A percentile compares a stretch with the other conserved stretches of the same genome.
These are phyloP conservation scores for Heracleum sosnowskyi DNA, from an alignment of 129 eudicot species.

Conservation along the genomic window DNA sequence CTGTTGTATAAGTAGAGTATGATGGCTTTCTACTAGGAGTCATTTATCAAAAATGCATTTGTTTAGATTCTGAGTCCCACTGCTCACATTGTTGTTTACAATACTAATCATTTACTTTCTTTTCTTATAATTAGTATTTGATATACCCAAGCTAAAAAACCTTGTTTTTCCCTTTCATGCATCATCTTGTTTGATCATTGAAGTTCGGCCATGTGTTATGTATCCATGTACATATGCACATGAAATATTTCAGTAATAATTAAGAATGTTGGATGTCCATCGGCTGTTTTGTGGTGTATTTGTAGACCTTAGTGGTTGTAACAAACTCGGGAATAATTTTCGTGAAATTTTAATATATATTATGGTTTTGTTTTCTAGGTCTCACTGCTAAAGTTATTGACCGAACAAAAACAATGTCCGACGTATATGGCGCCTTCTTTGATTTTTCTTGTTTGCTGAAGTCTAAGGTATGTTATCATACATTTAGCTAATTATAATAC, in stretches of 20 bases:
- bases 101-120: not conserved
- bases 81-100: not conserved
- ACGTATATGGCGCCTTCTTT: constrained; percentile 79
- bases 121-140: not conserved
- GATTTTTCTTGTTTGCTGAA: constrained; percentile 75
- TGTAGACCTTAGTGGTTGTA: not conserved
- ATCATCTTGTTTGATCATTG: not conserved
- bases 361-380: constrained; percentile 32
- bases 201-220: not conserved
- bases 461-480: constrained; percentile 53
- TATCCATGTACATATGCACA: not conserved
- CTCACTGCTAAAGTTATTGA: constrained; percentile 92
- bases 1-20: not conserved
- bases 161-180: not conserved
- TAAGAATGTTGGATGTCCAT: not conserved
- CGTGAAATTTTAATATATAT: not conserved
- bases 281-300: not conserved
- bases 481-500: not conserved
- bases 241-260: not conserved
- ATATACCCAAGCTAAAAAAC: not conserved
- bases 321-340: not conserved
- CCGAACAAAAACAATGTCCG: constrained; percentile 69
- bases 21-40: not conserved
- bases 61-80: not conserved
- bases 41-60: not conserved